Base-by-base conservation (phyloP, 768 basidiomycete genomes). In the Trametopsis cervina region DNA sequence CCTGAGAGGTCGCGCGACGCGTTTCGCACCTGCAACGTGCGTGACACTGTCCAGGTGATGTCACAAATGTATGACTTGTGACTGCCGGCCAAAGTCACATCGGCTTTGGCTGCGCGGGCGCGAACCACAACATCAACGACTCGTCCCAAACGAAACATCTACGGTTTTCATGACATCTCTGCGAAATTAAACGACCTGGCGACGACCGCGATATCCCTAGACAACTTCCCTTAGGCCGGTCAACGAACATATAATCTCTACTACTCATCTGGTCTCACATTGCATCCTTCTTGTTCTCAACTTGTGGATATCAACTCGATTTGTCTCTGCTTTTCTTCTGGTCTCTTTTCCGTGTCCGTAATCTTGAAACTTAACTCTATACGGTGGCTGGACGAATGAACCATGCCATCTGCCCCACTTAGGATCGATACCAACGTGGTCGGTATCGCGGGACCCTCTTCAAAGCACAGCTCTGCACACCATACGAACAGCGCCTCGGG, bases 391-490 rank as follows among this genome's bases (percentile, higher is more conserved):
- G 21, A 9, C 41, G 42, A 37, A 36, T 24, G 35, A 42, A 40
- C 46, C 18, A 63, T 63, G 62, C 58, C 60, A 27, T 47, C 59
- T 42, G 25, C 59, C 36, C 57, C 51, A 27, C 65, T 67, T 38
- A 57, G 56, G 25, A 67, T 67, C 53, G 65, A 66, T 46, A 67
- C 66, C 25, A 63, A 63, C 27, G 41, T 63, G 22, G 58, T 46
- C 17, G 55, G 48, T 17, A 38, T 50, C 25, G 44, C 57, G 23
- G 55, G 55, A 24, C 49, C 55, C 17, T 57, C 60, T 4, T 57
- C 59, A 47, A 56, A 54, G 37, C 13, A 37, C 47, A 29, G 39
- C 40, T 46, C 42, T 38, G 11, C 24, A 39, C 25, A 37, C 35
- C 42, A 42, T 50, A 25, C 20, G 44, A 36, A 27, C 11, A 40